Percentiles rank a stretch among this genome's conserved stretches.
phyloP scores from a whole-genome alignment of 228 moss, liverwort and hornwort genomes.

The Sphagnum magellanicum region DNA sequence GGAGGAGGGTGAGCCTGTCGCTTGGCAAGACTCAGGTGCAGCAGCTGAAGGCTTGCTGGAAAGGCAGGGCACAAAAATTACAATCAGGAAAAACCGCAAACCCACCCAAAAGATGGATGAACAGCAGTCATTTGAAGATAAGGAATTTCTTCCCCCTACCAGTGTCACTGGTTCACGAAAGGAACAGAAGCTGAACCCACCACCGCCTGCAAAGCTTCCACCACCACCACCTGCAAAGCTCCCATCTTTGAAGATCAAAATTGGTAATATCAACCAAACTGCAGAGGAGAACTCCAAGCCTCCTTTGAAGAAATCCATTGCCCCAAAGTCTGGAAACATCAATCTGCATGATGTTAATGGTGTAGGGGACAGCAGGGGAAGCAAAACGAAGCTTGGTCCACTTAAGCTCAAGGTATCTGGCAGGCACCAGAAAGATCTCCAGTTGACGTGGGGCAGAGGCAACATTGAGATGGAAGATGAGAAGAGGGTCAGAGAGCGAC shows the following conservation, averaged over 20 bases:
- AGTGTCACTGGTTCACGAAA: neutral
- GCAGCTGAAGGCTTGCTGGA: slow-evolving; percentile 76
- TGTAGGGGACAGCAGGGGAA: slow-evolving; percentile 16
- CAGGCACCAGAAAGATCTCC: slow-evolving; percentile 23
- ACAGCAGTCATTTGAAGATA: slow-evolving; percentile 14
- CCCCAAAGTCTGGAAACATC: slow-evolving; percentile 15
- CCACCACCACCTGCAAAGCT: slow-evolving; percentile 31
- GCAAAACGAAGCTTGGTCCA: slow-evolving; percentile 17
- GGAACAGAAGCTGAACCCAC: slow-evolving; percentile 5
- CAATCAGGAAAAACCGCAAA: slow-evolving; percentile 63
- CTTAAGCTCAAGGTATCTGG: slow-evolving; percentile 44
- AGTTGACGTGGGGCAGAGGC: slow-evolving; percentile 16
- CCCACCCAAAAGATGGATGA: slow-evolving; percentile 62
- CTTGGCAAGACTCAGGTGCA: slow-evolving; percentile 76
- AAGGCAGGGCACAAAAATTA: slow-evolving; percentile 90
- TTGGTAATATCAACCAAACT: slow-evolving; percentile 22
- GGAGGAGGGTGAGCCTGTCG: slow-evolving; percentile 84
- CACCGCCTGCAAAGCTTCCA: slow-evolving; percentile 41
- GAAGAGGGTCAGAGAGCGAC: slow-evolving; percentile 15
- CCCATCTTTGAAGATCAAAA: slow-evolving; percentile 76
- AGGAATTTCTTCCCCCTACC: too few species aligned
- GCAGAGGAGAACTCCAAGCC: slow-evolving; percentile 12
- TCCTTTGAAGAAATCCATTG: slow-evolving; percentile 12
- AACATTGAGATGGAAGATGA: slow-evolving; percentile 17
- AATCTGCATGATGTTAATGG: slow-evolving; percentile 14